Base-by-base conservation (phyloP, 2,329 filamentous ascomycete species). In the Chalaropsis ovoidea region DNA sequence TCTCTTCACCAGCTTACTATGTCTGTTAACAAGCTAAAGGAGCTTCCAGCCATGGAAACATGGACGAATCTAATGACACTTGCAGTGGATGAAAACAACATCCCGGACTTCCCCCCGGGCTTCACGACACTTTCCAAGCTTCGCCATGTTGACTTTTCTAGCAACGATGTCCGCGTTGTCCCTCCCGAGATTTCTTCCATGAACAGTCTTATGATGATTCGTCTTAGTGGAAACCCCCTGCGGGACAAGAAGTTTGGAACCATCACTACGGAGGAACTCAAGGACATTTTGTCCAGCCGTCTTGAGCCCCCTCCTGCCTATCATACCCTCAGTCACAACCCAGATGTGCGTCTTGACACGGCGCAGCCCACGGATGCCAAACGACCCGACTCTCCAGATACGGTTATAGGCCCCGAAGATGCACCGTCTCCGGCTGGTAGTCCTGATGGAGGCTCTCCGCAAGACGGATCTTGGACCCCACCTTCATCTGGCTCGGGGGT, bases 201-300 rank as follows among this genome's bases (percentile, higher is more conserved):
- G 90, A 84, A 90, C 5, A 85, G 77, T 56, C 77, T 99, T 10
- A 81, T 85, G 22, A 86, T 86, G 72, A 81, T 97, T 52, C 85
- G 86, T 3, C 79, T 99, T 41, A 86, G 86, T 54, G 91, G 90
- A n/a, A 99, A 99, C 71, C 94, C 94, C 0, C 77, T 99, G 15
- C 82, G 89, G 15, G 91, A 96, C 73, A 91, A 88, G 73, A 96
- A 91, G 73, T 90, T 94, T 70, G 79, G 92, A 15, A 87, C 84
- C 0, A 89, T 95, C 76, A 82, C 82, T 24, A 91, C 89, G 0
- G 88, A 90, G 15, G 88, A 94, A 64, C 78, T 97, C 68, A 96
- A 95, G 75, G 82, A 83, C 52, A 84, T 86, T 54, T 76, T 96
- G 54, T 81, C 82, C 22, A 81, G 81, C 43, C 83, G 89, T 31